Evolutionary conservation across 2,329 filamentous ascomycete genomes (phyloP).

Genomic region (Lecanosticta acicola): DNA sequence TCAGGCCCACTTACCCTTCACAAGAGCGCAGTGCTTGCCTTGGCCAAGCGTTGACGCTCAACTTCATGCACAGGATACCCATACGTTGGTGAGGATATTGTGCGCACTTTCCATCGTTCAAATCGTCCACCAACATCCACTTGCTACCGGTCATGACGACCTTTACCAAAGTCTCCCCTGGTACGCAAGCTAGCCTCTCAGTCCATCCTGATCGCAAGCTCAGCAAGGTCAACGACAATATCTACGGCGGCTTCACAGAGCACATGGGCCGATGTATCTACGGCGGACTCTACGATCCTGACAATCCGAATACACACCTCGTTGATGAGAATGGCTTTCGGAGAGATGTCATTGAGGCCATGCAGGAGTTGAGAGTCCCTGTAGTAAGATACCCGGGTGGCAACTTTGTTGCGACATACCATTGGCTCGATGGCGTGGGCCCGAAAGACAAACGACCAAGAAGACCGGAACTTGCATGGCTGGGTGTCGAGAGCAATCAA

Average conservation of each 20-base stretch:
- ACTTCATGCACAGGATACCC: background rate
- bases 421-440: conserved; percentile 78
- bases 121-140: background rate
- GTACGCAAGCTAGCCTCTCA: conserved; percentile 58
- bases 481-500: conserved; percentile 67
- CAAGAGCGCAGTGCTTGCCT: background rate
- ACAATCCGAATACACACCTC: conserved; percentile 53
- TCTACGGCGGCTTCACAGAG: conserved; percentile 82
- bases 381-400: conserved; percentile 77
- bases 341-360: conserved; percentile 67
- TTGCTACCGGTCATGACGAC: conserved; percentile 54
- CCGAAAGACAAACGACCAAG: conserved; percentile 62
- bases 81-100: background rate
- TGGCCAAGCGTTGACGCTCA: background rate
- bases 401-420: conserved; percentile 79
- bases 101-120: background rate
- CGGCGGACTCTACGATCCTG: conserved; percentile 76
- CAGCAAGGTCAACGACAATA: conserved; percentile 71
- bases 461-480: conserved; percentile 71
- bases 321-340: conserved; percentile 71
- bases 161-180: conserved; percentile 61
- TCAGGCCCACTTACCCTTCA: conserved; percentile 1
- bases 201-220: conserved; percentile 61
- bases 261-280: conserved; percentile 90
- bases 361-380: conserved; percentile 68